phyloP scores from a whole-genome alignment of 1,284 basidiomycete genomes.

The Amanita bisporigera region DNA sequence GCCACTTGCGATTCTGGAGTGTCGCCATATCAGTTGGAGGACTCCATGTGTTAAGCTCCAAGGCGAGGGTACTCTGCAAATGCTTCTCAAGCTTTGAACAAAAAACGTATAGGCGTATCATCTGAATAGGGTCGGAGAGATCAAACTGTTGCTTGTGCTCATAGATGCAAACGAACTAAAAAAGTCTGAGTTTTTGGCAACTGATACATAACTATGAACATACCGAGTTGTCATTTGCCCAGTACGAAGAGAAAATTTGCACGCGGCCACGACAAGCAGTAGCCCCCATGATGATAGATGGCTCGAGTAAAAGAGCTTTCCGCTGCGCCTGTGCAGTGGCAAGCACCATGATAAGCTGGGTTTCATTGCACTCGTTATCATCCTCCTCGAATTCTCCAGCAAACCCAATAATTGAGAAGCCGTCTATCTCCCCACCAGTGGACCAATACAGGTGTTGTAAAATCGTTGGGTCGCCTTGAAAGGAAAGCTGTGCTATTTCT shows the following conservation, averaged over 20 bases:
- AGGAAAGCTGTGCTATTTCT: background rate
- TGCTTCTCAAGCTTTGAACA: conserved; percentile 1
- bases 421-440: background rate
- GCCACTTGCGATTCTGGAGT: background rate
- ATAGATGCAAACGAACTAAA: background rate
- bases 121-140: background rate
- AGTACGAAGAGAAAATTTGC: conserved; percentile 1
- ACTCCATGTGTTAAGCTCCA: background rate
- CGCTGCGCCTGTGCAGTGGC: background rate
- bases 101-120: conserved; percentile 4
- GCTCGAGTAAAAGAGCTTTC: background rate
- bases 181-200: background rate
- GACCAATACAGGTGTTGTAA: background rate
- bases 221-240: background rate
- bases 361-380: background rate
- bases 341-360: conserved; percentile 6
- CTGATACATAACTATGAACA: conserved; percentile 2
- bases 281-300: background rate
- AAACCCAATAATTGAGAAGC: conserved; percentile 4
- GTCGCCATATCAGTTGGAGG: background rate
- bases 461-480: background rate
- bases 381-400: conserved; percentile 5
- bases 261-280: background rate
- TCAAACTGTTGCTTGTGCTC: background rate
- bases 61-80: background rate